phyloP scores from a whole-genome alignment of 192 early-diverging fungal species.

The Rhizophlyctis rosea region DNA sequence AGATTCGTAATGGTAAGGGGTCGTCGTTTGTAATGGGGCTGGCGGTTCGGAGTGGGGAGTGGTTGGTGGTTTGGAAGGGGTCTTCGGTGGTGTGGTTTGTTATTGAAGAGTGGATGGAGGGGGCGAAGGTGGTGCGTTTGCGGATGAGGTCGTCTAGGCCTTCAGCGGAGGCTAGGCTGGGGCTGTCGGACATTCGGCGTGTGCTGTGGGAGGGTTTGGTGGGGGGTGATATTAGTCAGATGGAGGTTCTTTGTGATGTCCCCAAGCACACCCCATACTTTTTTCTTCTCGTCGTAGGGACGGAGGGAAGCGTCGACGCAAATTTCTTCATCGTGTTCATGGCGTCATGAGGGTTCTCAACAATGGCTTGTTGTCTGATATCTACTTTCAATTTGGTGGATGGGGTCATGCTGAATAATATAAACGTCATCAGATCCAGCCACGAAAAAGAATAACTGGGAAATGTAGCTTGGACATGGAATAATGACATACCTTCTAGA shows the following conservation, averaged over 20 bases:
- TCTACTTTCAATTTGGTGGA: slow-evolving; percentile 30
- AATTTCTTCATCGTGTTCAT: slow-evolving; percentile 24
- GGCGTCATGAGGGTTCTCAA: slow-evolving; percentile 28
- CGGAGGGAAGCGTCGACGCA: background rate
- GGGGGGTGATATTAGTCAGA: background rate
- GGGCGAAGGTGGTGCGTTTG: background rate
- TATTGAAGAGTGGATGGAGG: too few relatives aligned
- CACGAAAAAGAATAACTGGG: background rate
- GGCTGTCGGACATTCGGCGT: background rate
- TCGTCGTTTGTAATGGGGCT: too few relatives aligned
- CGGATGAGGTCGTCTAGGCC: background rate
- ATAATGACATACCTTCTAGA: background rate
- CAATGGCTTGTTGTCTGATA: slow-evolving; percentile 31
- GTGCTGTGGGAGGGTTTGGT: background rate
- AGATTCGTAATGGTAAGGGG: slow-evolving; percentile 11
- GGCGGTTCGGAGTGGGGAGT: background rate
- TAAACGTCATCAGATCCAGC: background rate
- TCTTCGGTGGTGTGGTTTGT: slow-evolving; percentile 3
- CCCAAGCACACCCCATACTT: slow-evolving; percentile 4
- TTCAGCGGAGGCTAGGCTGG: background rate
- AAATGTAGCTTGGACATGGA: too few relatives aligned
- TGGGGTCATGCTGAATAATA: background rate
- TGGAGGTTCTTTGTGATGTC: background rate
- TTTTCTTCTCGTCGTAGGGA: slow-evolving; percentile 1
- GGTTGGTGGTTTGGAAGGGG: background rate